Evolutionary conservation across 2,329 filamentous ascomycete species (phyloP), one percentile per base, ranked within the genome.

Genomic region (Phoma sp.): DNA sequence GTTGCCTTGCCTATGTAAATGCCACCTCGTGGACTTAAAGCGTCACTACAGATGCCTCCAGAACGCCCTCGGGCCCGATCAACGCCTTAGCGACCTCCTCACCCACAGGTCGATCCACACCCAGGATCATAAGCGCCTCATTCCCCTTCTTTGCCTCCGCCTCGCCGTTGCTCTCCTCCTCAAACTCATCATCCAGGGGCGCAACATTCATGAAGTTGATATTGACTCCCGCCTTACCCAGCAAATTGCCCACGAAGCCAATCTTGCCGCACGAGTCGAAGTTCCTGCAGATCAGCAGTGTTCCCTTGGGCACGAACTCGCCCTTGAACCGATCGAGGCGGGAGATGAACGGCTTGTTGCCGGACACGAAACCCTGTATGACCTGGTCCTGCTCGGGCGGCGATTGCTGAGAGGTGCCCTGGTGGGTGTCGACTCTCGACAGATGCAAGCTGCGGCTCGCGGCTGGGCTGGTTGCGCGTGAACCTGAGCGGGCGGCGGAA

Each of bases 181-280:
- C 51, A 53, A 72, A 61, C 46, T 66, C 61, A 56, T 74, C 63
- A 47, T 67, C 80, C 58, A 89, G 70, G 7, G 82, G 82, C 42
- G 83, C 82, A 1, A 93, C 90, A 67, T 85, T 87, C 90, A 93
- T 95, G 69, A 88, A 92, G 40, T 83, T 83, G 71, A 93, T 91
- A 67, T 95, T 95, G 47, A 95, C 86, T 0, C 85, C 86, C 33
- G 88, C 83, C 33, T 80, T 81, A 0, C 90, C 90, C 24, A 93
- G 76, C 46, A 86, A 81, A 53, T 82, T 86, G 0, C 90, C 90
- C 2, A 95, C 90, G 33, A 86, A 85, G 2, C 90, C 90, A 70
- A 95, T 93, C 79, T 92, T 93, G 9, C 90, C 90, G 0, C 89
- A 89, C 59, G 87, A 83, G 68, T 95, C 90, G 66, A 90, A 92